Evolutionary conservation across 2,329 filamentous ascomycete species (phyloP), one percentile per base, ranked within the genome.

Genomic region (Neocatenulostroma microsporum): DNA sequence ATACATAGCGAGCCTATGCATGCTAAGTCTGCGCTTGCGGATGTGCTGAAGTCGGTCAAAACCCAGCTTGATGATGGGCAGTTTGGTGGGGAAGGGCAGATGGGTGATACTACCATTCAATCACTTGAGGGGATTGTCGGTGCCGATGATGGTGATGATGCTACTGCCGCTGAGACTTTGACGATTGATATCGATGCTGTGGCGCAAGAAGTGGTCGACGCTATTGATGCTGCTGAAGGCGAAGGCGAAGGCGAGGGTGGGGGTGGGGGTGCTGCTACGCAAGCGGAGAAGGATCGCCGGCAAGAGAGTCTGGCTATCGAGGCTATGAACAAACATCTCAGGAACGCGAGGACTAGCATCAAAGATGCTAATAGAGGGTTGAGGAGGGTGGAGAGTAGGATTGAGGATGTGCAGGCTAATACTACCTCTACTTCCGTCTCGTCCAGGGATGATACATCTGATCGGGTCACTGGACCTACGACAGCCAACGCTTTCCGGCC

Each of bases 81-180:
- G 30, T n/a, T n/a, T n/a, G 14, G 14, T 5, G 14, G 30, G 8
- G 17, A 21, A 32, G 30, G 17, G 11, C 48, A 54, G 21, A 59
- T 61, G 25, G 67, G 66, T 23, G 67, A 70, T 20, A 64, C 62
- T 13, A 71, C 67, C 3, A 62, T 70, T 28, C 61, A 66, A 30
- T 69, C 66, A 3, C 53, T 70, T 6, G 64, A 69, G 47, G 62
- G 66, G 23, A 58, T 70, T 10, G 57, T 67, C 10, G 45, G 55
- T 13, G 56, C 54, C 1, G 37, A 48, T 19, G 23, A 43, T 9
- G 50, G 54, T n/a, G 34, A 43, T 5, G 46, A 39, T 6, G 51
- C 51, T 50, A 37, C 49, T 3, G 21, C 14, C 4, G 21, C 32
- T 11, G n/a, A n/a, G n/a, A 49, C 42, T 5, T 18, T 51, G 28